Conservation (phyloP, 176 grass and related monocot species). For the Hsuehochloa calcarea region DNA sequence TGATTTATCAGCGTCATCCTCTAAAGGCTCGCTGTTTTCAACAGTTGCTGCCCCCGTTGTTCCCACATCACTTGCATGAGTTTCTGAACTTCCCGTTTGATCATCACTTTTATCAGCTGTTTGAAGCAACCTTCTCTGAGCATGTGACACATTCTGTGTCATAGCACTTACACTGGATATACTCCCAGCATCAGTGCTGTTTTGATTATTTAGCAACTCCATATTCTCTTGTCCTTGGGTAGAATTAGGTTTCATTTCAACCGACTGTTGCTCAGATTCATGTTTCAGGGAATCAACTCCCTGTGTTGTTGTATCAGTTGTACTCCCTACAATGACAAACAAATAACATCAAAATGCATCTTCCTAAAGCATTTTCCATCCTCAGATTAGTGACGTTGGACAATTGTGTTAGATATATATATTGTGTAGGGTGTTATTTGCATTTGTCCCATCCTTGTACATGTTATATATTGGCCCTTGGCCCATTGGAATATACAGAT, state of each 20-base stretch:
- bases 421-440: no score
- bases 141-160: conserved; percentile 46
- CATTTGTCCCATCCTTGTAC: no score
- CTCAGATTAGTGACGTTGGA: not conserved
- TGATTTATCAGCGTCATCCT: conserved; percentile 78
- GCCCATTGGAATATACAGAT: no score
- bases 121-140: conserved; percentile 81
- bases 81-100: conserved; percentile 50
- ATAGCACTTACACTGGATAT: conserved; percentile 30
- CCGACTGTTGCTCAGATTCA: conserved; percentile 32
- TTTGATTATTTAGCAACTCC: conserved; percentile 29
- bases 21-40: conserved; percentile 67
- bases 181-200: conserved; percentile 24
- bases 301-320: conserved; percentile 23
- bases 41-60: conserved; percentile 42
- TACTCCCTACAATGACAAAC: conserved; percentile 35
- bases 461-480: no score
- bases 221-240: conserved; percentile 38
- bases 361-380: conserved; percentile 1
- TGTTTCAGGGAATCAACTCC: conserved; percentile 27
- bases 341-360: conserved; percentile 32
- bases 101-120: conserved; percentile 45
- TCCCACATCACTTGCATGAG: conserved; percentile 23
- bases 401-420: no score
- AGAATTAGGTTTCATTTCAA: conserved; percentile 40